Evolutionary conservation across 164 flowering plant species (phyloP), one percentile per base, ranked within the genome.

Genomic region (Litsea cubeba): DNA sequence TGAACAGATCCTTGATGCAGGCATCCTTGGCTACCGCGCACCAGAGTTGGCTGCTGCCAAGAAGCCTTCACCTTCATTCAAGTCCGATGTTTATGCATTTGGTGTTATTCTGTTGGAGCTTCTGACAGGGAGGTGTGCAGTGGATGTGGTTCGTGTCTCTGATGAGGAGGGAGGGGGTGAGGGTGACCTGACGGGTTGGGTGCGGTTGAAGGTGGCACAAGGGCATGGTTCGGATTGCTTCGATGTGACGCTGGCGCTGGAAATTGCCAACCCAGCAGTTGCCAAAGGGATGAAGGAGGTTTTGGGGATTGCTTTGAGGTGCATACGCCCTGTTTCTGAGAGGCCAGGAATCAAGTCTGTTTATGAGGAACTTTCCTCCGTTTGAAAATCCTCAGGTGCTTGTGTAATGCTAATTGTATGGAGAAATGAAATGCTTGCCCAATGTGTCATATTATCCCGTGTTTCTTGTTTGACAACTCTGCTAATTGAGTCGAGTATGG

Each of bases 41-140:
- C 99, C 98, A 12, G 99, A 96, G 78, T 71, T 93, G 69, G 94
- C 91, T 74, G 86, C 92, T 32, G 77, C 95, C 58, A 94, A 88
- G 81, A 93, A 91, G 75, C 98, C 97, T 20, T 74, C 87, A 0
- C 99, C 98, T 12, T 96, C 98, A 12, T 96, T 94, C 85, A 94
- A 94, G 81, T 96, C 99, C 17, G 99, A 96, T 73, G 89, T 94
- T 4, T 96, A 90, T 86, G 96, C 98, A 30, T 96, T 96, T 77
- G 99, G 98, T 12, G 98, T 96, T 73, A 77, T 96, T 32, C 63
- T 96, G 50, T 66, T 96, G 81, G 98, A 96, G 76, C 87, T 96
- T 22, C 68, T 94, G 62, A 94, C 95, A 2, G 97, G 98, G 5
- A 92, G 84, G 68, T 91, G 97, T 76, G 98, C 98, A 12, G 98